Conservation (phyloP, 78 protist species). For the Emiliania huxleyi region DNA sequence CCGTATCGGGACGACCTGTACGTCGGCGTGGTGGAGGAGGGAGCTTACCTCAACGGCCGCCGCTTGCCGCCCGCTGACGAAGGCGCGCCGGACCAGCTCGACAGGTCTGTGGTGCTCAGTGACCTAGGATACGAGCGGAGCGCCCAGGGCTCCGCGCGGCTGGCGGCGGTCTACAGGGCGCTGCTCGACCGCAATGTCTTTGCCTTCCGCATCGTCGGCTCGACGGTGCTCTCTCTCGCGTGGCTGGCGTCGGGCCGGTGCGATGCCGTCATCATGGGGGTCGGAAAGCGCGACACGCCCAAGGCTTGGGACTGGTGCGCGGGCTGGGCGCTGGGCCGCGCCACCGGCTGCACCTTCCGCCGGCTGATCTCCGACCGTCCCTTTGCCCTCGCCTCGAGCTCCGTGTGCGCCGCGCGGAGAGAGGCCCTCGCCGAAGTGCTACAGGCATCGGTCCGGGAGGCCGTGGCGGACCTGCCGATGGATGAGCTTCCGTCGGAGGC, state of each 20-base stretch:
- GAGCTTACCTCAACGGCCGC: background rate
- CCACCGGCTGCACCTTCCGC: background rate
- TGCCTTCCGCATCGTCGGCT: background rate
- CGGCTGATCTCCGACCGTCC: background rate
- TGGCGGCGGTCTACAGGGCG: background rate
- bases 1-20: background rate
- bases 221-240: background rate
- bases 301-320: constrained; percentile 29
- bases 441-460: background rate
- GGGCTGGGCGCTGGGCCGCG: background rate
- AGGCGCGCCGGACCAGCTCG: background rate
- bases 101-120: background rate
- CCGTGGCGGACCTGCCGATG: background rate
- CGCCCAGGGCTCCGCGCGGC: background rate
- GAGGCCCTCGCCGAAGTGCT: background rate
- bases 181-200: background rate
- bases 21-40: background rate
- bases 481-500: too few species aligned
- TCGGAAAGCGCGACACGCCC: background rate
- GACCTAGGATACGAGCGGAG: background rate
- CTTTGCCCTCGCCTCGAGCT: background rate
- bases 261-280: background rate
- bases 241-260: background rate
- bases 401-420: background rate
- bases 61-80: background rate